Evolutionary conservation across 768 basidiomycete species (phyloP), one percentile per base, ranked within the genome.

Genomic region (Pleurotus citrinopileatus): DNA sequence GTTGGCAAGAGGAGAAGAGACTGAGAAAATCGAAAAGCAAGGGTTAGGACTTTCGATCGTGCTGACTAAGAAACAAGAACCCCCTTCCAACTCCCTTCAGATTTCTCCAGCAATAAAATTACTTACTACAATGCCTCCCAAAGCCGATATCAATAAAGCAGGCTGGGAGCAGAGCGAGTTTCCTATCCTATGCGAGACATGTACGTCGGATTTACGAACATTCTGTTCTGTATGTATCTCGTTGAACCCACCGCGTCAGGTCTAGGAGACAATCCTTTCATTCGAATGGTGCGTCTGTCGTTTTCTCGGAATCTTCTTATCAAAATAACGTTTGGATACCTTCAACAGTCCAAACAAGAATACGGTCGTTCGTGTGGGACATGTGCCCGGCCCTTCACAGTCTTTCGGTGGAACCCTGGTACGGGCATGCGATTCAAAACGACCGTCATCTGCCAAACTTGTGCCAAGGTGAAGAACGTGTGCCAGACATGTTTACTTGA

Each of bases 361-460:
- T 96, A 90, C 58, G 97, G 94, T 3, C 81, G 89, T 23, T 94
- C 94, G 51, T 99, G 97, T 71, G 98, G 98, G 59, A 96, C 96
- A 51, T 99, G 97, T 66, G 94, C 94, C 2, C 82, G 97, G 20
- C 97, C 93, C 2, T 96, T 95, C 73, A 96, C 92, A 44, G 89
- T 98, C 61, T 99, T 99, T 73, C 89, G 94, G 36, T 99, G 97
- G 97, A 96, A 98, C 65, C 95, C 97, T 2, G 97, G 97, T 42
- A 74, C 86, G 2, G 96, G 94, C 37, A 88, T 86, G 67, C 86
- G 96, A 25, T 98, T 83, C 83, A 98, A 98, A 78, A 90, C 93
- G 55, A 99, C 97, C 9, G 94, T 97, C 57, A 86, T 98, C 57
- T 97, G 94, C 71, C 95, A 96, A 69, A 96, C 95, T 3, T 98